Percentiles rank a stretch among this genome's conserved stretches.
Evolutionary conservation across 1,139 yeast species (phyloP).

Genomic region (Suhomyces coccinellae): DNA sequence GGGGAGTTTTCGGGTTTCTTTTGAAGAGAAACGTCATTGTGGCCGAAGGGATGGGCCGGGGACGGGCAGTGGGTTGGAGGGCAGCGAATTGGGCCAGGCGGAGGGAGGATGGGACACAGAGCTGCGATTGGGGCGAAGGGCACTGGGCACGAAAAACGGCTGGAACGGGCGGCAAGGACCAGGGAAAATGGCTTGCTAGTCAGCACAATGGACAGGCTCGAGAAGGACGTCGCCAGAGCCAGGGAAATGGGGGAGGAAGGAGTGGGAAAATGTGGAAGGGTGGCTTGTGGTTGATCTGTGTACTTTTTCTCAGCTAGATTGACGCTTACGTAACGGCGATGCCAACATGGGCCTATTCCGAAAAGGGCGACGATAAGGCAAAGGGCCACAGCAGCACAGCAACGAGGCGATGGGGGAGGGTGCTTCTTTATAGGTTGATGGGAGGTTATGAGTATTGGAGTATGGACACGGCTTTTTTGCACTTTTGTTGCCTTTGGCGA

Average conservation of each 20-base stretch:
- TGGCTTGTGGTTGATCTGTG: slow-evolving; percentile 5
- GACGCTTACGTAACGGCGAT: slow-evolving; percentile 7
- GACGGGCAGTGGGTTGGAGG: neutral
- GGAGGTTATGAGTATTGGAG: neutral
- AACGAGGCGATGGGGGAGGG: neutral
- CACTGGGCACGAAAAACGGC: neutral
- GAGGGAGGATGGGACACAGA: neutral
- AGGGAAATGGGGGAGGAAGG: neutral
- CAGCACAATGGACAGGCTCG: neutral
- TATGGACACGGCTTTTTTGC: too few relatives aligned
- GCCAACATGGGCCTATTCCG: neutral
- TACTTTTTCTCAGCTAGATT: slow-evolving; percentile 2
- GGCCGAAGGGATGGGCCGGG: neutral
- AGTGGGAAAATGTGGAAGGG: neutral
- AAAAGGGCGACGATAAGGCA: slow-evolving; percentile 1
- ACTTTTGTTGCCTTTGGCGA: too few relatives aligned
- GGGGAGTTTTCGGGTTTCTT: slow-evolving; percentile 89
- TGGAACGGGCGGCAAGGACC: neutral
- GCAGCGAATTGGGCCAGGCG: neutral
- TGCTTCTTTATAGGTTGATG: neutral
- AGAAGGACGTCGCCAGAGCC: neutral
- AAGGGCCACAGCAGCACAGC: neutral
- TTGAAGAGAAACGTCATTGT: slow-evolving; percentile 86
- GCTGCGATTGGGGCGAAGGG: neutral
- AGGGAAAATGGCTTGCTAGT: neutral